Percentiles rank a stretch among this genome's conserved stretches.
These are phyloP conservation scores for Lizonia empirigonia DNA, from an alignment of 2,329 filamentous ascomycete species.

Conservation along the genomic window DNA sequence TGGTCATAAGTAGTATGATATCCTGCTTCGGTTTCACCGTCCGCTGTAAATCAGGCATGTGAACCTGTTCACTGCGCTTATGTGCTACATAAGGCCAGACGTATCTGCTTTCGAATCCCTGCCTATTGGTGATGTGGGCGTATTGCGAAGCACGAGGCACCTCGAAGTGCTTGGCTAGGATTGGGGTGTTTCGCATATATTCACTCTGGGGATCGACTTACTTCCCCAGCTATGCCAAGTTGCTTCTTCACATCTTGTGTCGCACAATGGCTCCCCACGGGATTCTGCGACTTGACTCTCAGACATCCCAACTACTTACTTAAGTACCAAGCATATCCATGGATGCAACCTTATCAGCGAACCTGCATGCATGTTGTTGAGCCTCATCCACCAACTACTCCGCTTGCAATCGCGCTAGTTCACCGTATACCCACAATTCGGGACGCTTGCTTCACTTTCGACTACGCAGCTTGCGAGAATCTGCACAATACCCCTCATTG, in stretches of 20 bases:
- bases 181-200: not conserved
- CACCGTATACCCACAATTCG: conserved; percentile 16
- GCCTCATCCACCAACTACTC: conserved; percentile 15
- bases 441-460: conserved; percentile 14
- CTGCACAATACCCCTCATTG: conserved; percentile 9
- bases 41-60: not conserved
- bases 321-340: conserved; percentile 4
- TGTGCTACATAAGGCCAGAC: not conserved
- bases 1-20: not conserved
- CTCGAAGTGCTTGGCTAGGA: not conserved
- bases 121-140: not conserved
- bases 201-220: not conserved
- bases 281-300: not conserved
- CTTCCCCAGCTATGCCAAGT: conserved; percentile 7
- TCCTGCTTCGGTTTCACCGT: not conserved
- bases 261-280: conserved; percentile 15
- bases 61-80: not conserved
- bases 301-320: not conserved
- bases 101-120: not conserved
- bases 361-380: conserved; percentile 18
- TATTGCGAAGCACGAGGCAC: not conserved
- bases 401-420: conserved; percentile 8
- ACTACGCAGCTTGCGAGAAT: conserved; percentile 6
- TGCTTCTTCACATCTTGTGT: conserved; percentile 7
- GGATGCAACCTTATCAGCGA: conserved; percentile 10